phyloP scores from a whole-genome alignment of 768 basidiomycete species.

The Mycena pura region DNA sequence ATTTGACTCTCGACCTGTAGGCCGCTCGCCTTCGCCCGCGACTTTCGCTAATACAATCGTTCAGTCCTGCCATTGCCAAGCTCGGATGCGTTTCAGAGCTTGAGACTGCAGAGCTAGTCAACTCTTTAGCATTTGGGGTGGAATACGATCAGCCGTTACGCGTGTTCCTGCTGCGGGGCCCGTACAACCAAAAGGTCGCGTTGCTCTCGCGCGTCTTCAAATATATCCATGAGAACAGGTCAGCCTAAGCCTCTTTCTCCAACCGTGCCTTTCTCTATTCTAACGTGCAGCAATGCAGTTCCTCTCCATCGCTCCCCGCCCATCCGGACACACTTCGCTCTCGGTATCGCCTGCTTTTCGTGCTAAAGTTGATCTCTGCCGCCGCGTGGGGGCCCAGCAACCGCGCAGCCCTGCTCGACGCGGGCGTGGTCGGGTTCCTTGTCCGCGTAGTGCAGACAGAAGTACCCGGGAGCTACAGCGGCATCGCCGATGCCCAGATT shows the following conservation, averaged over 20 bases:
- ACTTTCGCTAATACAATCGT: not conserved
- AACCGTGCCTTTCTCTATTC: no score
- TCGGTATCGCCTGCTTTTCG: constrained; percentile 17
- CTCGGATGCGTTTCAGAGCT: constrained; percentile 1
- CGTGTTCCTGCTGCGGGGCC: constrained; percentile 11
- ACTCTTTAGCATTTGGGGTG: constrained; percentile 11
- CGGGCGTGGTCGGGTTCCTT: constrained; percentile 18
- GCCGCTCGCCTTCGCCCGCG: not conserved
- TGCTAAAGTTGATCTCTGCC: constrained; percentile 13
- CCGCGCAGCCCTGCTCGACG: constrained; percentile 19
- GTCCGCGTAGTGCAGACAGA: constrained; percentile 15
- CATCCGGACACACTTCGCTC: not conserved
- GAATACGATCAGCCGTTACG: constrained; percentile 20
- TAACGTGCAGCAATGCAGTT: not conserved
- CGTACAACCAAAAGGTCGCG: constrained; percentile 5
- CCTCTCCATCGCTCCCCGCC: not conserved
- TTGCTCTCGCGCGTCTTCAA: constrained; percentile 5
- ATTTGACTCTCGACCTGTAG: constrained; percentile 19
- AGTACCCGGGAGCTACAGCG: constrained; percentile 19
- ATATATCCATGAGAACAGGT: constrained; percentile 14
- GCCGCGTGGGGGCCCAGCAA: constrained; percentile 20
- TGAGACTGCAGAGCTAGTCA: not conserved
- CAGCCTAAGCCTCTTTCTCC: no score
- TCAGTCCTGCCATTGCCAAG: not conserved
- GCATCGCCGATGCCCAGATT: constrained; percentile 5